A percentile compares a stretch with the other conserved stretches of the same genome.
Conservation (phyloP, 495 filamentous ascomycete genomes). For the Hypoxylon perforatum region DNA sequence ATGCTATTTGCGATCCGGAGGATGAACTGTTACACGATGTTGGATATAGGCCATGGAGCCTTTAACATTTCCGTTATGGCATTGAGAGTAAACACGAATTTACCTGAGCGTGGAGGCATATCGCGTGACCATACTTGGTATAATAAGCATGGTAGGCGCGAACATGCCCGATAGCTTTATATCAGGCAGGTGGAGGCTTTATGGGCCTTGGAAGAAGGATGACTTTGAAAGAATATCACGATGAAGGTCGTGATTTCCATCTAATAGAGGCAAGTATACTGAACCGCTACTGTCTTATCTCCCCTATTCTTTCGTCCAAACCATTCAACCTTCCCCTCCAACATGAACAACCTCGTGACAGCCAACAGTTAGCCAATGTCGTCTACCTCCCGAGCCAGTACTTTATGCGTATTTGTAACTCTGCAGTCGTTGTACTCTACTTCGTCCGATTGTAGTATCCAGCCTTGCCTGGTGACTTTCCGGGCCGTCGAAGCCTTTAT, state of each 20-base stretch:
- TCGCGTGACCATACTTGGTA: too few relatives aligned
- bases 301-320: neutral
- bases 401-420: conserved; percentile 1
- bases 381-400: neutral
- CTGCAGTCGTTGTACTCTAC: conserved; percentile 6
- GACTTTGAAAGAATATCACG: neutral
- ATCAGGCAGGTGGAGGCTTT: neutral
- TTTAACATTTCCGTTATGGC: too few relatives aligned
- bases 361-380: conserved; percentile 1
- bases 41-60: too few relatives aligned
- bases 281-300: neutral
- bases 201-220: neutral
- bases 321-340: conserved; percentile 18
- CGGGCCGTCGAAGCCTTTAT: conserved; percentile 25
- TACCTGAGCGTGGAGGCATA: too few relatives aligned
- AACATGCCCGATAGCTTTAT: too few relatives aligned
- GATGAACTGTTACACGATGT: too few relatives aligned
- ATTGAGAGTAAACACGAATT: too few relatives aligned
- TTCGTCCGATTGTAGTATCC: conserved; percentile 22
- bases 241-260: neutral
- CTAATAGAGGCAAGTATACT: neutral
- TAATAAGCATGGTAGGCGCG: too few relatives aligned
- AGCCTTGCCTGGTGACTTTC: conserved; percentile 23
- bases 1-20: too few relatives aligned
- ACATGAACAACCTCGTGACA: conserved; percentile 3